A percentile compares a stretch with the other conserved stretches of the same genome.
phyloP scores from a whole-genome alignment of 257 asterid species.

The Phtheirospermum japonicum region DNA sequence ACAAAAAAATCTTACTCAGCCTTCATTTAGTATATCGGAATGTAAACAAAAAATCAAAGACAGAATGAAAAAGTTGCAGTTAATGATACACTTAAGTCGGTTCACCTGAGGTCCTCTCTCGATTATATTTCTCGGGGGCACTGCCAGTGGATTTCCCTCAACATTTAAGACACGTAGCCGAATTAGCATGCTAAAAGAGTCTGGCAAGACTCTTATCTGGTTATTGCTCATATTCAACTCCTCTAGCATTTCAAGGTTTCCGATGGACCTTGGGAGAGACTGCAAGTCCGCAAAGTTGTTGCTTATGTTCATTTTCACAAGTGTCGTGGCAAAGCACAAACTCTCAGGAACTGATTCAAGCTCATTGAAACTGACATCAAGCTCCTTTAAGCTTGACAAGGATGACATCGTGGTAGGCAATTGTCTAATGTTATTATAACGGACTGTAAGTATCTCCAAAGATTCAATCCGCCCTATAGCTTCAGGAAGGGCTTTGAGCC shows the following conservation, averaged over 20 bases:
- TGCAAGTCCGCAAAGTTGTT: constrained; percentile 80
- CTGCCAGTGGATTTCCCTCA: constrained; percentile 78
- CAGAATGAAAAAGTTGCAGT: not conserved
- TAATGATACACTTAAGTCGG: no score
- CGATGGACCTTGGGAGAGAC: constrained; percentile 76
- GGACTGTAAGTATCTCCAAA: constrained; percentile 66
- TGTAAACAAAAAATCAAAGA: constrained; percentile 1
- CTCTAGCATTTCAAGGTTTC: constrained; percentile 81
- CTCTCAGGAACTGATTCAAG: constrained; percentile 85
- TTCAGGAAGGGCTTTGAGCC: constrained; percentile 87
- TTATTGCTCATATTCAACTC: constrained; percentile 85
- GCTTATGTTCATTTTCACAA: constrained; percentile 79
- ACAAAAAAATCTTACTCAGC: constrained; percentile 22
- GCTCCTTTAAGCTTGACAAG: constrained; percentile 58
- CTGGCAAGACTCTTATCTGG: constrained; percentile 75
- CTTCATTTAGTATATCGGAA: constrained; percentile 4
- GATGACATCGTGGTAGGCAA: constrained; percentile 88
- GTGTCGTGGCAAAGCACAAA: constrained; percentile 81
- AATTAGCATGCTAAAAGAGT: constrained; percentile 73
- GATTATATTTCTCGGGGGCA: constrained; percentile 57
- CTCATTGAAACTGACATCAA: constrained; percentile 77
- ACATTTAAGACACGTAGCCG: constrained; percentile 51
- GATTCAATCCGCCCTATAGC: constrained; percentile 73
- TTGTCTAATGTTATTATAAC: constrained; percentile 69
- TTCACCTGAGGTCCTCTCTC: constrained; percentile 76